Evolutionary conservation across 2,329 filamentous ascomycete species (phyloP), one percentile per base, ranked within the genome.

Genomic region (Paecilomyces sp.): DNA sequence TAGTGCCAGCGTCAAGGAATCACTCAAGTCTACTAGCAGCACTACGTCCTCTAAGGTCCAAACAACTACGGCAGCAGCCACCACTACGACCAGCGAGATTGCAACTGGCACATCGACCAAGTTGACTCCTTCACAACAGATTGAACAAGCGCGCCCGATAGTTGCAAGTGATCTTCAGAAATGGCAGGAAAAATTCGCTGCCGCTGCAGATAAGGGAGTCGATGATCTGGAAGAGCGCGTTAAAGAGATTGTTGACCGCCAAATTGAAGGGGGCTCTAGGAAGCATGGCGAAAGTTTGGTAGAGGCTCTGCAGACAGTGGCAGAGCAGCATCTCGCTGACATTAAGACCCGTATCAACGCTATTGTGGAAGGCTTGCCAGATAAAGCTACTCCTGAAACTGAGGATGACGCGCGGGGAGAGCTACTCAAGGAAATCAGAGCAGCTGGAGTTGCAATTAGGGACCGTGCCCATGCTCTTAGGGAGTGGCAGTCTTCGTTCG

Each of bases 131-230:
- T 66, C 77, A 2, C 72, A 75, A 61, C 70, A 74, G 64, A 75
- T 69, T 55, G 77, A 64, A 71, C 60, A 75, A 67, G 62, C 71
- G 57, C 85, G 85, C 53, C 83, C 88, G 67, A 84, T 84, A 63
- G 89, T 97, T 51, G 82, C 86, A 1, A 83, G 88, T 53, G 94
- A 99, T 71, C 82, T 99, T 13, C 83, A 85, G 65, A 82, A 83
- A 59, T 99, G 94, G 93, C 89, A 97, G 74, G 85, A 85, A 62
- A 95, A 96, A 69, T 97, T 96, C 71, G 84, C 89, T 30, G 85
- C 87, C 61, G 92, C 92, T 9, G 91, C 91, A 7, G 89, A 95
- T 61, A 92, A 95, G 71, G 92, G 92, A 5, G 79, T 84, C n/a
- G 85, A 87, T 62, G 85, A 89, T 67, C 78, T 90, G 5, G 80